A percentile compares a stretch with the other conserved stretches of the same genome.
Conservation (phyloP, 2,329 filamentous ascomycete species). For the Atkinsonella hypoxylon region DNA sequence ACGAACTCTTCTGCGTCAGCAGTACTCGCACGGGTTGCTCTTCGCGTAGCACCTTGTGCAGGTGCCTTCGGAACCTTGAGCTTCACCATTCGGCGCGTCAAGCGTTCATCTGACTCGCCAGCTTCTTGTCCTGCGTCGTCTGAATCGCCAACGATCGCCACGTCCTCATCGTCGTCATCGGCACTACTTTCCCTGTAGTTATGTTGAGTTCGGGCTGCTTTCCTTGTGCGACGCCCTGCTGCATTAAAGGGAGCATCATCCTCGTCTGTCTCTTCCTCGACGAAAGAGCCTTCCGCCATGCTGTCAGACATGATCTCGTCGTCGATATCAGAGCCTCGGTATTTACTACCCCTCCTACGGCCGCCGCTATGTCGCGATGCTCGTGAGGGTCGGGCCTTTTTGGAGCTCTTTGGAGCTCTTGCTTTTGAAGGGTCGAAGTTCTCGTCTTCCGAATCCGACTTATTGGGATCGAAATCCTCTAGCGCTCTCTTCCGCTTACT, state of each 20-base stretch:
- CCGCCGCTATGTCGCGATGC: conserved; percentile 15
- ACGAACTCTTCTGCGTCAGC: conserved; percentile 43
- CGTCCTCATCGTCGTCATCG: conserved; percentile 26
- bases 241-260: conserved; percentile 31
- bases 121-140: conserved; percentile 11
- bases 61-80: conserved; percentile 27
- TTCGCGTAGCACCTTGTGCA: conserved; percentile 24
- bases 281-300: conserved; percentile 38
- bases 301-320: conserved; percentile 44
- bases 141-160: conserved; percentile 18
- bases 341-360: conserved; percentile 29
- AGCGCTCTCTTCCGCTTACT: conserved; percentile 46
- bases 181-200: conserved; percentile 36
- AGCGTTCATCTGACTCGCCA: conserved; percentile 18
- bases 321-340: conserved; percentile 50
- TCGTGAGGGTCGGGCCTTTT: conserved; percentile 29
- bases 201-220: conserved; percentile 31
- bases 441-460: conserved; percentile 54
- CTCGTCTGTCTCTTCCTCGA: conserved; percentile 26
- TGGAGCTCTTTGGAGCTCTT: conserved; percentile 28
- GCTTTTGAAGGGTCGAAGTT: conserved; percentile 48
- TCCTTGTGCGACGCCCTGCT: conserved; percentile 36
- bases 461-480: conserved; percentile 52
- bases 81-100: conserved; percentile 30
- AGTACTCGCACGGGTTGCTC: conserved; percentile 40